These are phyloP conservation scores for Steccherinum ochraceum DNA, from an alignment of 768 basidiomycete species.

Conservation along the genomic window DNA sequence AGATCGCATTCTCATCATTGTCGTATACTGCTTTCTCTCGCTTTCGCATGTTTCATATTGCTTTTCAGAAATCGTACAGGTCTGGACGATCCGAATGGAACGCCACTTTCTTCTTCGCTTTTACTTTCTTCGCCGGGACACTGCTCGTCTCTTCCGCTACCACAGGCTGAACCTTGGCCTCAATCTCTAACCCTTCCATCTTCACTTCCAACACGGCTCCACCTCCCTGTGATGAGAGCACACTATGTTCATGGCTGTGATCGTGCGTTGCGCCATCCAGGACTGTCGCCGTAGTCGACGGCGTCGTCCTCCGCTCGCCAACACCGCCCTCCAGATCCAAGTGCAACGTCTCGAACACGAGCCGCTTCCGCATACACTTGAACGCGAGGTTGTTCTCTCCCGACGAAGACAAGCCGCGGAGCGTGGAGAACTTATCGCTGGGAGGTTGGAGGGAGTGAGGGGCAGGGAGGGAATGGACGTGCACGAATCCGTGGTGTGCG, in stretches of 20 bases:
- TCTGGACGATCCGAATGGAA: slow-evolving; percentile 65
- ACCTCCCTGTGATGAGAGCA: slow-evolving; percentile 10
- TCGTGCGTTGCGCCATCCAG: slow-evolving; percentile 14
- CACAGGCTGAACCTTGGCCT: not conserved
- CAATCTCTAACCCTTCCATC: slow-evolving; percentile 29
- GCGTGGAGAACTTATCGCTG: slow-evolving; percentile 74
- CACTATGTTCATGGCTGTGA: slow-evolving; percentile 10
- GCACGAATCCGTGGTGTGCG: slow-evolving; percentile 79
- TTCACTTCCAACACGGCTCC: slow-evolving; percentile 37
- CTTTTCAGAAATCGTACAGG: slow-evolving; percentile 70
- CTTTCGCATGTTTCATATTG: too few relatives aligned
- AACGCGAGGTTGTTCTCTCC: slow-evolving; percentile 97
- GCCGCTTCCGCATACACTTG: slow-evolving; percentile 80
- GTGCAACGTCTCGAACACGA: slow-evolving; percentile 89
- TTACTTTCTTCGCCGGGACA: slow-evolving; percentile 36
- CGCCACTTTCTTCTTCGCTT: slow-evolving; percentile 61
- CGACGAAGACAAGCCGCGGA: slow-evolving; percentile 71
- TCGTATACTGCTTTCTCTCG: too few relatives aligned
- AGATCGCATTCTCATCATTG: too few relatives aligned
- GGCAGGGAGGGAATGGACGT: slow-evolving; percentile 70
- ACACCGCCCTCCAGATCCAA: slow-evolving; percentile 84
- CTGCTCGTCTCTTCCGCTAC: not conserved
- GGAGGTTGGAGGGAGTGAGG: slow-evolving; percentile 69
- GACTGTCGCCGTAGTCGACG: slow-evolving; percentile 24
- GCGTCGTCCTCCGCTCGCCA: slow-evolving; percentile 62